Conservation (phyloP, 1,284 basidiomycete species). For the Exobasidium rhododendri region DNA sequence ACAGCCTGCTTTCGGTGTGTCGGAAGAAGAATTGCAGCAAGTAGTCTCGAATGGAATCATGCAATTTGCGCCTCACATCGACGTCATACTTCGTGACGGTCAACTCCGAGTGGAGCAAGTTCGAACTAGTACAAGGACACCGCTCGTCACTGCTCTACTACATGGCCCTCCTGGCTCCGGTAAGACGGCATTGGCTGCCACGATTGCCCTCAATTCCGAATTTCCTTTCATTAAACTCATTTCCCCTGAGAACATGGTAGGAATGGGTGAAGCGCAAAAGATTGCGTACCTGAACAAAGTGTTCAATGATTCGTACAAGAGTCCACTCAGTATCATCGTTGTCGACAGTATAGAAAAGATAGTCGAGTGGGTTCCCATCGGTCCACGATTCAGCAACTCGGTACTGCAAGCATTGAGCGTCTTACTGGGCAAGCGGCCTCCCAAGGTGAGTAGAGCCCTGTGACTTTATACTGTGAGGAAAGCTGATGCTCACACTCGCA, state of each 20-base stretch:
- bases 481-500: too few species aligned
- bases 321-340: slow-evolving; percentile 90
- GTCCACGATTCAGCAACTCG: slow-evolving; percentile 89
- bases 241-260: slow-evolving; percentile 95
- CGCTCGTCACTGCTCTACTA: slow-evolving; percentile 83
- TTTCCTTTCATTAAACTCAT: slow-evolving; percentile 99
- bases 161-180: slow-evolving; percentile 85
- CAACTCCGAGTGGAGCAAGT: slow-evolving; percentile 93
- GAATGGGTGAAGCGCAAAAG: slow-evolving; percentile 85
- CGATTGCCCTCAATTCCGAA: slow-evolving; percentile 84
- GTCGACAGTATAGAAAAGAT: slow-evolving; percentile 65
- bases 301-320: slow-evolving; percentile 95
- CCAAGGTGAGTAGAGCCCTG: slow-evolving; percentile 65
- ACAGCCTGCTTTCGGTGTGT: slow-evolving; percentile 93
- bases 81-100: slow-evolving; percentile 79
- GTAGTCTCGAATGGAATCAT: slow-evolving; percentile 98
- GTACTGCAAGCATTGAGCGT: slow-evolving; percentile 90
- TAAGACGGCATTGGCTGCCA: slow-evolving; percentile 92
- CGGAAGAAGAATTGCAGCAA: slow-evolving; percentile 90
- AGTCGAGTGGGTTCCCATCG: slow-evolving; percentile 84
- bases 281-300: slow-evolving; percentile 88
- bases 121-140: slow-evolving; percentile 80
- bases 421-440: slow-evolving; percentile 81
- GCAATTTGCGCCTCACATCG: slow-evolving; percentile 72
- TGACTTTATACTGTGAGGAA: too few species aligned